Percentiles rank a stretch among this genome's conserved stretches.
phyloP scores from a whole-genome alignment of 768 basidiomycete genomes.

The Termitomyces sp. region DNA sequence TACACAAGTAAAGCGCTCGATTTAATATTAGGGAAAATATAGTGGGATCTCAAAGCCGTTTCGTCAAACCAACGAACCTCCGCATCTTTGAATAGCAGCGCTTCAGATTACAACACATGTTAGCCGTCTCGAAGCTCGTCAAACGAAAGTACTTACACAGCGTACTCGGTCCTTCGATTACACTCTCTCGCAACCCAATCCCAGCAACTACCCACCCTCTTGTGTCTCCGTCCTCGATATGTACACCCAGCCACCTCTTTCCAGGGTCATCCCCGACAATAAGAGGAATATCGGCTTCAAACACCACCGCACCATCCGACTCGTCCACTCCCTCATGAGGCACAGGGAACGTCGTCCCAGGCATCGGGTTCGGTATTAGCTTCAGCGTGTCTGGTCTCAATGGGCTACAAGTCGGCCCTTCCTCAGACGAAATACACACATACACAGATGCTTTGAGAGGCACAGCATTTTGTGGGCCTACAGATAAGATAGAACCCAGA shows the following conservation, averaged over 20 bases:
- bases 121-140: constrained; percentile 8
- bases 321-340: constrained; percentile 69
- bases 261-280: constrained; percentile 4
- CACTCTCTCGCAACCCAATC: constrained; percentile 29
- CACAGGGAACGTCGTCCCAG: constrained; percentile 52
- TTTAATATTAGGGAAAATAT: constrained; percentile 50
- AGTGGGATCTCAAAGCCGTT: constrained; percentile 32
- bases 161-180: constrained; percentile 27
- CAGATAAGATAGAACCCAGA: constrained; percentile 44
- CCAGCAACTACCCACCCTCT: constrained; percentile 60
- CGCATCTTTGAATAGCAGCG: constrained; percentile 27
- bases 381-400: constrained; percentile 44
- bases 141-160: constrained; percentile 35
- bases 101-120: constrained; percentile 22
- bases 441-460: constrained; percentile 43
- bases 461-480: constrained; percentile 43
- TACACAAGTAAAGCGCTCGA: constrained; percentile 66
- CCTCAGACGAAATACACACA: constrained; percentile 29
- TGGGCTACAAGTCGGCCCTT: constrained; percentile 26
- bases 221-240: constrained; percentile 41
- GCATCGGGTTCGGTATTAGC: constrained; percentile 57
- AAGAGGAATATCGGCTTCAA: constrained; percentile 39
- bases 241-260: constrained; percentile 45
- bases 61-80: constrained; percentile 27
- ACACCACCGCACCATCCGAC: constrained; percentile 66